Conservation (phyloP, 2,329 filamentous ascomycete species). For the Verticillium dahliae region DNA sequence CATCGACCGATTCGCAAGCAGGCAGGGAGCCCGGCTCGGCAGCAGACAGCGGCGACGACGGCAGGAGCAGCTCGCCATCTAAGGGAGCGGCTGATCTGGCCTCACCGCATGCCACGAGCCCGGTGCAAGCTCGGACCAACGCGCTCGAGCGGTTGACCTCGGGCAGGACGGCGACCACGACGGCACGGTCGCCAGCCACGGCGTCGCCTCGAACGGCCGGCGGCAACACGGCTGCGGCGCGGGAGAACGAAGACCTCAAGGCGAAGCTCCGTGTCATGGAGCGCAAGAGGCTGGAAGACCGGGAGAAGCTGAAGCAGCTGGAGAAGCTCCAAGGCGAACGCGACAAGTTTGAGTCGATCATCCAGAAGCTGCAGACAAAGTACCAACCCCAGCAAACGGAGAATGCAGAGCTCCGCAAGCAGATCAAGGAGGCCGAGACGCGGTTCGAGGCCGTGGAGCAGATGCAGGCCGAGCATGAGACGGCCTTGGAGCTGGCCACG, state of each 20-base stretch:
- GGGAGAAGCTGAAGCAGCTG: slow-evolving; percentile 74
- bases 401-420: slow-evolving; percentile 66
- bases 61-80: slow-evolving; percentile 32
- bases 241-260: slow-evolving; percentile 81
- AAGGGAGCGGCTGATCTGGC: slow-evolving; percentile 46
- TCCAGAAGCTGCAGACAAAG: slow-evolving; percentile 86
- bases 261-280: slow-evolving; percentile 82
- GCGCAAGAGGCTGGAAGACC: slow-evolving; percentile 77
- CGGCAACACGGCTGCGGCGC: slow-evolving; percentile 42
- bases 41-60: slow-evolving; percentile 25
- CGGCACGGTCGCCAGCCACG: slow-evolving; percentile 18
- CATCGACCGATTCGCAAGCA: slow-evolving; percentile 40
- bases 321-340: slow-evolving; percentile 71
- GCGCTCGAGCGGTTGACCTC: slow-evolving; percentile 46
- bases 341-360: slow-evolving; percentile 75
- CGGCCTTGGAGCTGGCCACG: slow-evolving; percentile 76
- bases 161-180: slow-evolving; percentile 9
- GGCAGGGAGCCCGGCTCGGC: slow-evolving; percentile 30
- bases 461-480: slow-evolving; percentile 77
- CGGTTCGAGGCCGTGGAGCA: slow-evolving; percentile 64
- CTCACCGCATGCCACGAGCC: slow-evolving; percentile 43
- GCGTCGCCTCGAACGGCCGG: slow-evolving; percentile 16
- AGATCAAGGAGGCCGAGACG: slow-evolving; percentile 68
- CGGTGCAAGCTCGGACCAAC: slow-evolving; percentile 41
- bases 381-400: slow-evolving; percentile 82